phyloP scores from a whole-genome alignment of 106 monocot species.

The Phalaenopsis equestris region DNA sequence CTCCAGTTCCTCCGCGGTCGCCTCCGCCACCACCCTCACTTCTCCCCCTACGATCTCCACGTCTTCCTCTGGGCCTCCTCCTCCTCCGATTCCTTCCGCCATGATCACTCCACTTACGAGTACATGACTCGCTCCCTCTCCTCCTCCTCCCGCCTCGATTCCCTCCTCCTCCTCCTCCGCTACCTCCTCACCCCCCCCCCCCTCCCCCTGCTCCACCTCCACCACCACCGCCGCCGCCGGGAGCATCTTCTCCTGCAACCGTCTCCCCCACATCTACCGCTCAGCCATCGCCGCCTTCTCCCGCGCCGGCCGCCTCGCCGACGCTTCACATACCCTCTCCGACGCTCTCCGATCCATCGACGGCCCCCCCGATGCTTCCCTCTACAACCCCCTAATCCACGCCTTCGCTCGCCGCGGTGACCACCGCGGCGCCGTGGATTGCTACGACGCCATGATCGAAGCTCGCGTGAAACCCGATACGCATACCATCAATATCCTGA shows the following conservation, averaged over 20 bases:
- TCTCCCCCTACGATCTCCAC: conserved; percentile 51
- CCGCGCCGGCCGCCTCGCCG: conserved; percentile 28
- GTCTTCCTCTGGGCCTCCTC: conserved; percentile 61
- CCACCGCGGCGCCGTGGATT: conserved; percentile 22
- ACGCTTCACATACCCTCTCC: conserved; percentile 29
- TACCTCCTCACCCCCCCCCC: conserved; percentile 30
- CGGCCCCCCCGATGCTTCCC: conserved; percentile 18
- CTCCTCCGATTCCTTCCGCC: conserved; percentile 50
- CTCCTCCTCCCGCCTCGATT: conserved; percentile 31
- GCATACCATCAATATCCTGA: conserved; percentile 63
- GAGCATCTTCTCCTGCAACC: conserved; percentile 63
- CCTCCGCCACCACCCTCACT: conserved; percentile 51
- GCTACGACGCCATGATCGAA: conserved; percentile 41
- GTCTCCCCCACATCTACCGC: conserved; percentile 38
- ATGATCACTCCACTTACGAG: conserved; percentile 58
- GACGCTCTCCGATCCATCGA: conserved; percentile 33
- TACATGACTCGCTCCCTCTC: conserved; percentile 38
- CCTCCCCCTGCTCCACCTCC: conserved; percentile 38
- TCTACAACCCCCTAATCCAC: conserved; percentile 61
- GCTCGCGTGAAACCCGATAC: conserved; percentile 61
- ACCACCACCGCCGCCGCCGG: background rate
- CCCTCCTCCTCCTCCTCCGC: conserved; percentile 35
- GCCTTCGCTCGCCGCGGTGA: conserved; percentile 22
- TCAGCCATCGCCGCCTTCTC: conserved; percentile 40
- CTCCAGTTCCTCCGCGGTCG: conserved; percentile 33